Base-by-base conservation (phyloP, 1,139 yeast species). In the Debaryomyces fabryi region DNA sequence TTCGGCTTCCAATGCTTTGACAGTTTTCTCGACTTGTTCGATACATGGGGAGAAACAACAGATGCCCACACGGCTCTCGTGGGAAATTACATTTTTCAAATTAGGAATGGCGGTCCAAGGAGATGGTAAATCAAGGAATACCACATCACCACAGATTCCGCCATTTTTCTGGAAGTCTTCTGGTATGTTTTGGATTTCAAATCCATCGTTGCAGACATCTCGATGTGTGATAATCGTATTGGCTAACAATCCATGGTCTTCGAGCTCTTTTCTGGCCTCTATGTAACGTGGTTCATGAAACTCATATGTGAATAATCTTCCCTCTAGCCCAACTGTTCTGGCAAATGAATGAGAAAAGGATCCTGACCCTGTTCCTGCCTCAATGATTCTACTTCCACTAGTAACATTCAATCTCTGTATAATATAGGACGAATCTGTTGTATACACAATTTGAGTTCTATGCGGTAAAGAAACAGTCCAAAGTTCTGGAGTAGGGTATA, bases 21-120 rank as follows among this genome's bases (percentile, higher is more conserved):
- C 83, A 0, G 98, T 88, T 59, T 88, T 85, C 50, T 86, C 86
- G 3, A 95, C 99, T 70, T 95, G 99, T 68, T 95, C 99, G 47
- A 95, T 89, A 68, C 99, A 95, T 8, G 99, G 99, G 32, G 96
- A 88, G 64, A 93, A 93, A 66, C 98, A 93, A 68, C 99, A 93
- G 46, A 93, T 78, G 2, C 87, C 84, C 10, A 83, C 86, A 39
- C 77, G 72, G 50, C 76, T 72, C 21, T 70, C 70, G 7, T 68
- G 65, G n/a, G 87, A 71, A 16, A 89, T 76, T 4, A 88, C 96
- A 33, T 64, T 59, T 23, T 75, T 70, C 42, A 93, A 71, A 64
- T 88, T 86, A 6, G 92, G 91, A 49, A 95, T 86, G 9, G 99
- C 99, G 24, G 84, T 84, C 98, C 99, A 93, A 3, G 99, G 99